Conservation (phyloP, 352 stramenopile species). For the Phytopythium vexans region DNA sequence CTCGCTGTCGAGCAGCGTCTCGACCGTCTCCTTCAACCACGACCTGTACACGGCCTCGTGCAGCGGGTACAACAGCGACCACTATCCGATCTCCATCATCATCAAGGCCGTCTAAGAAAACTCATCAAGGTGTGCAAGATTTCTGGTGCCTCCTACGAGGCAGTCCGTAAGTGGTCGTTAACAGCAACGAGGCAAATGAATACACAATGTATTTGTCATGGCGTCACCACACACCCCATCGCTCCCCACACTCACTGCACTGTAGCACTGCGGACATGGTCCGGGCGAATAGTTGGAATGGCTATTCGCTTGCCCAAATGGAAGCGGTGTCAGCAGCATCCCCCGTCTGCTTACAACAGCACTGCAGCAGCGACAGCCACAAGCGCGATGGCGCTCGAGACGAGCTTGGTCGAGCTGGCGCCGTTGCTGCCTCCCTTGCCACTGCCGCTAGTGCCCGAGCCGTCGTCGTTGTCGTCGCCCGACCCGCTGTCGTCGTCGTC, state of each 20-base stretch:
- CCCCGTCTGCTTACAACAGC: constrained; percentile 22
- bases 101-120: constrained; percentile 15
- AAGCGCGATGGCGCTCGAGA: constrained; percentile 20
- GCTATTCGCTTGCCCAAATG: not conserved
- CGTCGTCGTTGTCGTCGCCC: constrained; percentile 6
- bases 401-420: constrained; percentile 8
- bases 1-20: constrained; percentile 33
- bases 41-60: constrained; percentile 48
- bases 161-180: too few species aligned
- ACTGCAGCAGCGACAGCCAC: constrained; percentile 15
- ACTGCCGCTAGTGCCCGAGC: constrained; percentile 6
- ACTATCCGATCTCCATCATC: constrained; percentile 44
- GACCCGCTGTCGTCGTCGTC: constrained; percentile 6
- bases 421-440: constrained; percentile 12
- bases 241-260: too few species aligned
- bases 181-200: too few species aligned
- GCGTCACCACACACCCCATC: too few species aligned
- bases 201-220: too few species aligned
- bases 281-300: too few species aligned
- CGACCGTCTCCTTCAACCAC: constrained; percentile 47
- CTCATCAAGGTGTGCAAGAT: too few species aligned
- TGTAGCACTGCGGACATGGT: too few species aligned
- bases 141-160: too few species aligned
- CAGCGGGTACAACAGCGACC: constrained; percentile 55
- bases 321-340: not conserved